A percentile compares a stretch with the other conserved stretches of the same genome.
phyloP scores from a whole-genome alignment of 106 monocot species.

The Dendrobium catenatum region DNA sequence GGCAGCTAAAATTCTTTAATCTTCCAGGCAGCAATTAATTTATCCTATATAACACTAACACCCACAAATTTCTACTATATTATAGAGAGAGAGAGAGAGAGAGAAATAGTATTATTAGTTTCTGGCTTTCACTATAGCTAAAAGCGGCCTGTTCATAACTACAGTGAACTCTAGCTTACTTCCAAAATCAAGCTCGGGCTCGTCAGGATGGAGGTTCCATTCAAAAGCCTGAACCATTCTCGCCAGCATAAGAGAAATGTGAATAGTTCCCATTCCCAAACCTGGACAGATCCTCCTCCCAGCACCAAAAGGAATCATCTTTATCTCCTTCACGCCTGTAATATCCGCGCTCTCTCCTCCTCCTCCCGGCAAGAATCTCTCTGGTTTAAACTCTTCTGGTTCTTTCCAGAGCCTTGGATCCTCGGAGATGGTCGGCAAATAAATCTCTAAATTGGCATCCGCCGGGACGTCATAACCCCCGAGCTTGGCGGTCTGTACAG shows the following conservation, averaged over 20 bases:
- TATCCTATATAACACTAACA: no score
- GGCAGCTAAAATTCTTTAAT: no score
- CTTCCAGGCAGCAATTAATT: no score
- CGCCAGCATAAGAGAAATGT: constrained; percentile 68
- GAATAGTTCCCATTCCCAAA: constrained; percentile 58
- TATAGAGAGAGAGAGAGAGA: no score
- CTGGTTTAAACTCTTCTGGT: constrained; percentile 58
- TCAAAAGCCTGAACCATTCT: constrained; percentile 87
- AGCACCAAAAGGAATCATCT: constrained; percentile 86
- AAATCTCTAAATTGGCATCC: constrained; percentile 62
- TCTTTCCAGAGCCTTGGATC: constrained; percentile 62
- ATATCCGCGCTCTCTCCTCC: constrained; percentile 76
- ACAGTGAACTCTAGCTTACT: constrained; percentile 84
- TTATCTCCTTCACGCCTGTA: constrained; percentile 52
- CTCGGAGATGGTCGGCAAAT: constrained; percentile 59
- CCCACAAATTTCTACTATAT: no score
- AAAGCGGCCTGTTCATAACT: constrained; percentile 61
- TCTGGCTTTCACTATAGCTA: constrained; percentile 46
- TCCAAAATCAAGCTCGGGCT: constrained; percentile 42
- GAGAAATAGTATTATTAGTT: neutral
- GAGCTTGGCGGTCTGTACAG: constrained; percentile 38
- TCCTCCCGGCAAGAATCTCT: constrained; percentile 58
- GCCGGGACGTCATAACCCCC: constrained; percentile 72
- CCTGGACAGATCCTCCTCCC: constrained; percentile 86
- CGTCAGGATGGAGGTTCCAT: constrained; percentile 52